Evolutionary conservation across 495 filamentous ascomycete genomes (phyloP), one percentile per base, ranked within the genome.

Genomic region (Talaromyces nanjingensis): DNA sequence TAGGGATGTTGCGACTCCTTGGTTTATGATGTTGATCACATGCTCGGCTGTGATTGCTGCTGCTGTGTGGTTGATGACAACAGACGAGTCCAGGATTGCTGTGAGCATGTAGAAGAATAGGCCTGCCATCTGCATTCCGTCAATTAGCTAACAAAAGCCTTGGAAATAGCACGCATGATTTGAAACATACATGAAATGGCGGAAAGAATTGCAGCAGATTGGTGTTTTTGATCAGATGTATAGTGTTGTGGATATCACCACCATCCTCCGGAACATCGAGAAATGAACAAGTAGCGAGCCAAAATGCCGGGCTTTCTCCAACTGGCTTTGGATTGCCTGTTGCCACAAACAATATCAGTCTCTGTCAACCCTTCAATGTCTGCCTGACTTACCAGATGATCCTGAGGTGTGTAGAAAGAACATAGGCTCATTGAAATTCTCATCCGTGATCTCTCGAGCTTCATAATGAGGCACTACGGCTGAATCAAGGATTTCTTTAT

Each of bases 231-330:
- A 97, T 93, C 65, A 98, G 96, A 77, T 98, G 93, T 60, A 96
- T 96, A 65, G 98, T 87, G 73, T 98, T 98, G 76, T 98, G 94
- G 68, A 98, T 56, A 11, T 56, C 87, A 74, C 94, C 96, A 71
- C 96, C 94, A 68, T 98, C 94, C 37, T 94, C 96, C 18, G 94
- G 94, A 65, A 98, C 92, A 65, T 94, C 94, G 74, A 98, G 37
- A 24, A 61, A 47, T 18, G 37, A 25, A 49, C 27, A 47, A 16
- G 9, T 34, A 22, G n/a, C 12, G 14, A 61, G 18, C 42, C 34
- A 61, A 37, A 47, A 61, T 61, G 37, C 59, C 25, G 59, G 9
- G 14, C 37, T 61, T n/a, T 47, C 8, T 20, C 37, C 37, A 18
- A 61, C 18, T 12, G 59, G 59, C 11, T 61, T 61, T 5, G 59